Base-by-base conservation (phyloP, 2,329 filamentous ascomycete genomes). In the Alternaria sp. region DNA sequence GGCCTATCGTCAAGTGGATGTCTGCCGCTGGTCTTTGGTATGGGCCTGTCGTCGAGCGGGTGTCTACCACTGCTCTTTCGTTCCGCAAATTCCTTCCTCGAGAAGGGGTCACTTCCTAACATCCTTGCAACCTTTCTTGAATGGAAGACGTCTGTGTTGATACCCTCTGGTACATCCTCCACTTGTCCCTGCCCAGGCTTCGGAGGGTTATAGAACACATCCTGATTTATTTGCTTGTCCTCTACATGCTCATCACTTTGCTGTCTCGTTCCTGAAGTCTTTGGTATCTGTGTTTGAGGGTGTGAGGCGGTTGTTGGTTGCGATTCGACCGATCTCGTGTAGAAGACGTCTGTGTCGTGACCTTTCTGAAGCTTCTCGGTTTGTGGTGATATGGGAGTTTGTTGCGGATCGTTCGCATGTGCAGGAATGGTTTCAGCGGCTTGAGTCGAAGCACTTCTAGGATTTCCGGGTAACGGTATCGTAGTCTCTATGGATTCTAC, bases 91-190 rank as follows among this genome's bases (percentile, higher is more conserved):
- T 72, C 69, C 47, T 75, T 77, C n/a, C 67, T 64, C 14, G 73
- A 71, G 55, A 75, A 71, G 6, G 71, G 72, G 36, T 83, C 81
- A 30, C 81, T 81, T 30, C 85, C 83, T 14, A 90, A 77, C 74
- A 87, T 81, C 61, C 79, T 83, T 28, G 87, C 85, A 20, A 89
- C 84, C 55, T 81, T 82, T 3, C 84, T 84, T 55, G 85, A 90
- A 57, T 86, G 85, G 70, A 91, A 91, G 0, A 90, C 75, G 64
- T 87, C 84, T 5, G 84, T 83, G 69, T 89, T 84, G 68, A 89
- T 80, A 47, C 85, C 87, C 54, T 87, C 85, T 4, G 87, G 82
- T 16, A 84, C 60, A n/a, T 84, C 80, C 18, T 82, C 73, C 51
- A 75, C 46, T 34, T 64, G 57, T 34, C 63, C 36, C 28, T 69